Conservation (phyloP, 495 filamentous ascomycete genomes). For the Achaetomiella virescens region DNA sequence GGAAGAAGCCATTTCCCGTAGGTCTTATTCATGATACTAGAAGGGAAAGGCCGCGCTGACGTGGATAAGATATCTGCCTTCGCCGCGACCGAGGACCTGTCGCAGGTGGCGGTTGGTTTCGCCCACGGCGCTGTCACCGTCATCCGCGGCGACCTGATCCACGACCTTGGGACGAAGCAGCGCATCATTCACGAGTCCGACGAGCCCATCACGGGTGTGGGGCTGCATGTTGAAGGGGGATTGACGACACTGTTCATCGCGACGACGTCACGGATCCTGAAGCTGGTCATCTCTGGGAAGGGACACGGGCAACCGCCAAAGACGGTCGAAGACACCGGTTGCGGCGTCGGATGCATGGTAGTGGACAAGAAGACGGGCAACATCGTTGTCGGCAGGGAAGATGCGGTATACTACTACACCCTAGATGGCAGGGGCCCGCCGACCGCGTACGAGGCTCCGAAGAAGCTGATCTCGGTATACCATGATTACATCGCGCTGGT, state of each 20-base stretch:
- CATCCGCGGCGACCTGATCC: constrained; percentile 87
- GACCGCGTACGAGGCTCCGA: constrained; percentile 84
- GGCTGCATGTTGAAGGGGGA: constrained; percentile 58
- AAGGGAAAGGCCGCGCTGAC: neutral
- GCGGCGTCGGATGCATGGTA: constrained; percentile 88
- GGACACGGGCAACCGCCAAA: constrained; percentile 86
- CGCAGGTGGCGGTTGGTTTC: constrained; percentile 90
- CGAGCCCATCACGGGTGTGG: constrained; percentile 89
- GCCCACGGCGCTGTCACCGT: constrained; percentile 92
- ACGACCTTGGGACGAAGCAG: constrained; percentile 93
- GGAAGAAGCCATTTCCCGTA: constrained; percentile 86
- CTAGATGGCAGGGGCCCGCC: constrained; percentile 77
- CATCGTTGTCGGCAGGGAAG: constrained; percentile 83
- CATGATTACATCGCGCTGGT: constrained; percentile 84
- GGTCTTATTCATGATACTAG: constrained; percentile 10
- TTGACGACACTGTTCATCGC: constrained; percentile 80
- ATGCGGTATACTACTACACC: constrained; percentile 92
- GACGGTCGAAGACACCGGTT: constrained; percentile 80
- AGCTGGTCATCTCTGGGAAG: constrained; percentile 75
- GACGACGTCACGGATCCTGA: constrained; percentile 83
- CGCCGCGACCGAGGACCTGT: constrained; percentile 74
- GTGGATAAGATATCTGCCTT: constrained; percentile 74
- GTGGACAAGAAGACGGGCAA: constrained; percentile 71
- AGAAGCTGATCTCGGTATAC: constrained; percentile 73
- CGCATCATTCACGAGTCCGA: constrained; percentile 95